Evolutionary conservation across 2,329 filamentous ascomycete genomes (phyloP).

Genomic region (Fusarium sororula): DNA sequence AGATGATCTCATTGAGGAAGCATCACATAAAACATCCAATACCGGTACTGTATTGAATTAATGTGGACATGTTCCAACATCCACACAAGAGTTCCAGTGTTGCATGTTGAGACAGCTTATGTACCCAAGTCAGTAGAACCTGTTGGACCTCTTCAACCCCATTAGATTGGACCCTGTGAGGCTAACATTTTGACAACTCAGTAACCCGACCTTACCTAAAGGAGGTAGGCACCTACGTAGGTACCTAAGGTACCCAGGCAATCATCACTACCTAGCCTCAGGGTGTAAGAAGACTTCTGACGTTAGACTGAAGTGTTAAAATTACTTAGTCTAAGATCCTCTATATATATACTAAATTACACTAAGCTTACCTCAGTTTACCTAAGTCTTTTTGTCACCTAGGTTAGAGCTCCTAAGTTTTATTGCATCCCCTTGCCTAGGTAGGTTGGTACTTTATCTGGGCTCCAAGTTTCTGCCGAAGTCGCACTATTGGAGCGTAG

Average conservation of each 20-base stretch:
- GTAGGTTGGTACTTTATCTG: background rate
- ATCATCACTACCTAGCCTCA: background rate
- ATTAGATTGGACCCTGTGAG: constrained; percentile 27
- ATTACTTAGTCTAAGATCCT: too few relatives aligned
- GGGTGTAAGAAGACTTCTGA: too few relatives aligned
- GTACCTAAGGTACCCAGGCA: too few relatives aligned
- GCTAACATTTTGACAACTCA: constrained; percentile 19
- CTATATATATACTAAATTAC: too few relatives aligned
- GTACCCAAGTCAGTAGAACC: background rate
- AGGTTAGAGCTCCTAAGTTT: too few relatives aligned
- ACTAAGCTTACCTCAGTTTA: too few relatives aligned
- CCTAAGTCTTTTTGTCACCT: too few relatives aligned
- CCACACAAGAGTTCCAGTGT: background rate
- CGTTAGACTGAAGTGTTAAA: too few relatives aligned
- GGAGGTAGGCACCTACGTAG: background rate
- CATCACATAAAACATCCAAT: background rate
- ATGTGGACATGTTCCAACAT: background rate
- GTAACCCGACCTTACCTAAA: background rate
- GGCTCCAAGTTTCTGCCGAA: constrained; percentile 6
- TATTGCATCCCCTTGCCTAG: background rate
- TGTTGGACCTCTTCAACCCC: background rate
- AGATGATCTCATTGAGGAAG: background rate
- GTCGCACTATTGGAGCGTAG: constrained; percentile 25
- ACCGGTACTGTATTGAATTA: too few relatives aligned
- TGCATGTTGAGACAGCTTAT: background rate